Evolutionary conservation across 169 alveolate genomes (phyloP).

Genomic region (Cryptosporidium canis): DNA sequence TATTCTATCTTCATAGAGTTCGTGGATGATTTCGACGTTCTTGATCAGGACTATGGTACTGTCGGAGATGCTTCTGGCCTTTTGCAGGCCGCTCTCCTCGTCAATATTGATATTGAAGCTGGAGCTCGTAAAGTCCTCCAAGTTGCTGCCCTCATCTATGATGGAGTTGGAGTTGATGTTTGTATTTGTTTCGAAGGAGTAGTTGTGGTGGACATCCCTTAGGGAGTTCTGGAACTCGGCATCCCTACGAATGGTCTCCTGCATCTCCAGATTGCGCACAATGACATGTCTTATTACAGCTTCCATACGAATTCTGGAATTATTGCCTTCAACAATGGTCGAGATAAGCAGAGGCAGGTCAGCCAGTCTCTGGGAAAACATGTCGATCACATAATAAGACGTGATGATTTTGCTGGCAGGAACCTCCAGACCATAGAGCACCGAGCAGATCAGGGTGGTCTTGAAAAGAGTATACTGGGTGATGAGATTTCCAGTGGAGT

Average conservation of each 20-base stretch:
- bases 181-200: conserved; percentile 1
- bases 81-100: conserved; percentile 2
- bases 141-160: not conserved
- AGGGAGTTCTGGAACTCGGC: not conserved
- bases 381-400: conserved; percentile 36
- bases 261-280: not conserved
- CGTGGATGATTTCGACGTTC: conserved; percentile 29
- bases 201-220: not conserved
- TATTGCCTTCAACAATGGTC: conserved; percentile 60
- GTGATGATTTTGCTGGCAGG: conserved; percentile 51
- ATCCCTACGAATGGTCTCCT: conserved; percentile 10
- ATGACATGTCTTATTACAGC: conserved; percentile 9
- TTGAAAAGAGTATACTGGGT: conserved; percentile 38
- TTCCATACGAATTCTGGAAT: conserved; percentile 43
- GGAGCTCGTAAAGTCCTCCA: conserved; percentile 4
- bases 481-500: conserved; percentile 50
- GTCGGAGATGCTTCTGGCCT: not conserved
- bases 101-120: conserved; percentile 33
- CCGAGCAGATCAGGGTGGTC: conserved; percentile 26
- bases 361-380: conserved; percentile 52
- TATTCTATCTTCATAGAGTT: conserved; percentile 25
- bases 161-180: conserved; percentile 17
- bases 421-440: conserved; percentile 16
- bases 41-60: conserved; percentile 22
- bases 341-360: conserved; percentile 58